Evolutionary conservation across 805 yeast genomes (phyloP).

Genomic region (Hanseniaspora guilliermondii): DNA sequence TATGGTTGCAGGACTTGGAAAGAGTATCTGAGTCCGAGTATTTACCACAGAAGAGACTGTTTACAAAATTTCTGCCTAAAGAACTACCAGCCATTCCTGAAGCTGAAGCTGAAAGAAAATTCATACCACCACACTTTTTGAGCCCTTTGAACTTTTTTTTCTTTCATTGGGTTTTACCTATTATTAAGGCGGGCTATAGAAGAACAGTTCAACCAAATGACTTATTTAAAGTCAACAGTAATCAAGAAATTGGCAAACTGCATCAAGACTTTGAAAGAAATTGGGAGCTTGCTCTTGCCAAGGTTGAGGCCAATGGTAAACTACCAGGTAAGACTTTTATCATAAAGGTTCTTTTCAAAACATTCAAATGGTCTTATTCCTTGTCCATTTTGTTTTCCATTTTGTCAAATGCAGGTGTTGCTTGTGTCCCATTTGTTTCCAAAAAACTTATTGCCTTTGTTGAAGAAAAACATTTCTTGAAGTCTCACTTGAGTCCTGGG

Average conservation of each 20-base stretch:
- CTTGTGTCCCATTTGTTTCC: constrained; percentile 44
- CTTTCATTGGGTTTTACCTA: constrained; percentile 51
- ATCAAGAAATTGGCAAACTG: constrained; percentile 28
- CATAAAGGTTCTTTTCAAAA: constrained; percentile 35
- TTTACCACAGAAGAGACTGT: constrained; percentile 35
- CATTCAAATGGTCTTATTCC: constrained; percentile 37
- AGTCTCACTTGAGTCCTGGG: constrained; percentile 33
- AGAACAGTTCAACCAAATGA: constrained; percentile 49
- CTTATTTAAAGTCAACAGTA: constrained; percentile 32
- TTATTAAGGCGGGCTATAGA: constrained; percentile 48
- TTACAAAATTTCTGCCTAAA: constrained; percentile 39
- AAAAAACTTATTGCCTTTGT: constrained; percentile 45
- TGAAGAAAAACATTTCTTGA: constrained; percentile 28
- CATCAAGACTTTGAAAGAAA: constrained; percentile 25
- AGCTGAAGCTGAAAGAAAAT: constrained; percentile 36
- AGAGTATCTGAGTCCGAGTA: constrained; percentile 28
- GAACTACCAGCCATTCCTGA: constrained; percentile 40
- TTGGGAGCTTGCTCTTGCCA: constrained; percentile 19
- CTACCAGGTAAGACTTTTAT: constrained; percentile 32
- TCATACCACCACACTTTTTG: constrained; percentile 33
- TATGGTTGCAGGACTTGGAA: constrained; percentile 21
- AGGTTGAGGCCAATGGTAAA: constrained; percentile 24
- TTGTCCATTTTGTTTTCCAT: constrained; percentile 33
- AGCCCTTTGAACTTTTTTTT: constrained; percentile 18
- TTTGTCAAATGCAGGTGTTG: constrained; percentile 36